A percentile compares a stretch with the other conserved stretches of the same genome.
phyloP scores from a whole-genome alignment of 106 monocot genomes.

The Apostasia shenzhenica region DNA sequence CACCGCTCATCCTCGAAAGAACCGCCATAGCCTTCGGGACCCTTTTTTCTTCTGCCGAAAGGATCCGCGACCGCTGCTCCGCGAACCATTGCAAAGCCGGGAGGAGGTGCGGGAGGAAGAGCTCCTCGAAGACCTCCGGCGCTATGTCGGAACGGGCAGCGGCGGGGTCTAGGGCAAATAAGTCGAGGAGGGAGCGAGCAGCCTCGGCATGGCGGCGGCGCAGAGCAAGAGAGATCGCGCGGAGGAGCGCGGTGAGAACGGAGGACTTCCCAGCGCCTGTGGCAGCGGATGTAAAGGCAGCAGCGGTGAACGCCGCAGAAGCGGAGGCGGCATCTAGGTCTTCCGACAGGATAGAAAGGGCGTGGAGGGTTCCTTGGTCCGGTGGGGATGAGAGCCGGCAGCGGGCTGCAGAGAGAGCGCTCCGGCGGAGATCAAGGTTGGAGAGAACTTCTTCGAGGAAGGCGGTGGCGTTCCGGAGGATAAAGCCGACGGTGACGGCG shows the following conservation, averaged over 20 bases:
- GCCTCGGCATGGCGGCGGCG: conserved; percentile 23
- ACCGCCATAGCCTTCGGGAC: conserved; percentile 4
- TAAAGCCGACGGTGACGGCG: conserved; percentile 3
- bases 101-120: conserved; percentile 47
- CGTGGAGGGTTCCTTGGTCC: conserved; percentile 15
- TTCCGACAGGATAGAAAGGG: conserved; percentile 13
- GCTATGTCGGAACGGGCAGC: conserved; percentile 37
- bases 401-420: conserved; percentile 17
- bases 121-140: conserved; percentile 29
- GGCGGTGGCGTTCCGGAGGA: conserved; percentile 16
- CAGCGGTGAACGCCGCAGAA: neutral
- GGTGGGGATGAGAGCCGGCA: conserved; percentile 14
- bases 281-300: neutral
- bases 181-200: conserved; percentile 31
- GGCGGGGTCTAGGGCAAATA: conserved; percentile 37
- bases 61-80: conserved; percentile 21
- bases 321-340: too few relatives aligned
- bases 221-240: conserved; percentile 20
- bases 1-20: conserved; percentile 39
- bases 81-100: conserved; percentile 34
- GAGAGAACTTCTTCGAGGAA: conserved; percentile 29
- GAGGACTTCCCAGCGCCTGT: conserved; percentile 6
- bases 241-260: conserved; percentile 34
- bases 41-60: neutral
- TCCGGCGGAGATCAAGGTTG: conserved; percentile 19